These are phyloP conservation scores for Kappamyces sp. DNA, from an alignment of 192 early-diverging fungal species.

Conservation along the genomic window DNA sequence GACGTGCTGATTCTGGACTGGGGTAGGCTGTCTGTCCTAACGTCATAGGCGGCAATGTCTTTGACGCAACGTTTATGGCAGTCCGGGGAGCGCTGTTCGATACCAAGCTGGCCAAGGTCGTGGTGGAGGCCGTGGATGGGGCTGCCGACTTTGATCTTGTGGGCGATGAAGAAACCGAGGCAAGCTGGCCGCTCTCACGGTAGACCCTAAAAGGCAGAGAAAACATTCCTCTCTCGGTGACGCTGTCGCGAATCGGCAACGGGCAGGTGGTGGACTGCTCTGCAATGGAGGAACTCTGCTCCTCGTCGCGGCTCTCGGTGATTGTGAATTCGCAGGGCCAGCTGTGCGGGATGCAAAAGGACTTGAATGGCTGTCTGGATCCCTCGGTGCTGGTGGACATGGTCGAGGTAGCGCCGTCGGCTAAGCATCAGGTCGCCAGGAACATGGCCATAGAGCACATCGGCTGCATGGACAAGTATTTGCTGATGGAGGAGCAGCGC, in stretches of 20 bases:
- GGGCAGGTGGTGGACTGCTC: constrained; percentile 83
- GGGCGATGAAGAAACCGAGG: constrained; percentile 82
- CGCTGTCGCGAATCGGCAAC: constrained; percentile 77
- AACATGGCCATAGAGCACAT: no score
- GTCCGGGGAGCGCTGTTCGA: constrained; percentile 82
- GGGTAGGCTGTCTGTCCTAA: constrained; percentile 1
- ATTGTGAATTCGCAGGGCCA: constrained; percentile 73
- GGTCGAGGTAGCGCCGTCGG: constrained; percentile 41
- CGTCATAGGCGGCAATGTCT: constrained; percentile 55
- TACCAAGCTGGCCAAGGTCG: constrained; percentile 77
- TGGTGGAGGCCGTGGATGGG: constrained; percentile 75
- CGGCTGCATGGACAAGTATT: no score
- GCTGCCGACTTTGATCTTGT: constrained; percentile 80
- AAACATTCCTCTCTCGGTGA: constrained; percentile 74
- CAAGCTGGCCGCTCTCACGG: neutral
- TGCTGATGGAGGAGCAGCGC: no score
- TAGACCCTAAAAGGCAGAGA: constrained; percentile 60
- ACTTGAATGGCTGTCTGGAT: constrained; percentile 65
- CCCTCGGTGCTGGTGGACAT: constrained; percentile 72
- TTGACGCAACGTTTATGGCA: constrained; percentile 82
- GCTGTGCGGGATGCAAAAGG: constrained; percentile 84
- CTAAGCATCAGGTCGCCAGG: no score
- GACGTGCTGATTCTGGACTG: constrained; percentile 89
- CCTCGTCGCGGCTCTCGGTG: constrained; percentile 72
- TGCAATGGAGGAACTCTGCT: constrained; percentile 81